These are phyloP conservation scores for Protomyces inundatus DNA, from an alignment of 1,139 yeast genomes.

Conservation along the genomic window DNA sequence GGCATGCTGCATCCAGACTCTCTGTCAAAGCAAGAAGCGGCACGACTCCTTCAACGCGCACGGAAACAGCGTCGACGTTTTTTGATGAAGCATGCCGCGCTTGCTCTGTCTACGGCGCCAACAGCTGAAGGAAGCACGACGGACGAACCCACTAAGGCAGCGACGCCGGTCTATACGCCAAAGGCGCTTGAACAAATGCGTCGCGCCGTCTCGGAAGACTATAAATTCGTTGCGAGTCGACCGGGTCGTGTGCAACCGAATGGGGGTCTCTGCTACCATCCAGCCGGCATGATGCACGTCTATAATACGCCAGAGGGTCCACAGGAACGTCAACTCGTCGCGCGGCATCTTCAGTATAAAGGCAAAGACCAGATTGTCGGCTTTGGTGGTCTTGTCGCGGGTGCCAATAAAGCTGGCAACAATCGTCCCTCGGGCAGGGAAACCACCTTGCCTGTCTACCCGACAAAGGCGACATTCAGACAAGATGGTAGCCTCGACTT, in stretches of 20 bases:
- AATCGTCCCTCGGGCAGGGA: neutral
- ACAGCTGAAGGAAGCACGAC: no score
- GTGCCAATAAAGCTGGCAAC: neutral
- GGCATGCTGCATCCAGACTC: neutral
- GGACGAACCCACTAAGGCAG: neutral
- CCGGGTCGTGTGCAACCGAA: conserved; percentile 7
- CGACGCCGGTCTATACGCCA: neutral
- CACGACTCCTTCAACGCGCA: neutral
- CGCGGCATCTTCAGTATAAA: conserved; percentile 2
- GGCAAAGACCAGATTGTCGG: conserved; percentile 7
- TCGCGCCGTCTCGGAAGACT: neutral
- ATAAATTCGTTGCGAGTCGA: neutral
- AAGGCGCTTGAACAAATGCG: neutral
- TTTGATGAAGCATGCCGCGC: neutral
- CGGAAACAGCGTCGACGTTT: neutral
- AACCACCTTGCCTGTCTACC: neutral
- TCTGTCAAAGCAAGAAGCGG: neutral
- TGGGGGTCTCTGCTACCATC: conserved; percentile 19
- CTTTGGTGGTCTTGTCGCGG: conserved; percentile 8
- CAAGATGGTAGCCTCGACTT: neutral
- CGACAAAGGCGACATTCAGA: neutral
- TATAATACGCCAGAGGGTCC: conserved; percentile 18
- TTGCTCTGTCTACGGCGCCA: no score
- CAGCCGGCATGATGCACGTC: conserved; percentile 19
- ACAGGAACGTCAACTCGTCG: conserved; percentile 3